These are phyloP conservation scores for Colletotrichum tamarilloi DNA, from an alignment of 2,329 filamentous ascomycete species.

Conservation along the genomic window DNA sequence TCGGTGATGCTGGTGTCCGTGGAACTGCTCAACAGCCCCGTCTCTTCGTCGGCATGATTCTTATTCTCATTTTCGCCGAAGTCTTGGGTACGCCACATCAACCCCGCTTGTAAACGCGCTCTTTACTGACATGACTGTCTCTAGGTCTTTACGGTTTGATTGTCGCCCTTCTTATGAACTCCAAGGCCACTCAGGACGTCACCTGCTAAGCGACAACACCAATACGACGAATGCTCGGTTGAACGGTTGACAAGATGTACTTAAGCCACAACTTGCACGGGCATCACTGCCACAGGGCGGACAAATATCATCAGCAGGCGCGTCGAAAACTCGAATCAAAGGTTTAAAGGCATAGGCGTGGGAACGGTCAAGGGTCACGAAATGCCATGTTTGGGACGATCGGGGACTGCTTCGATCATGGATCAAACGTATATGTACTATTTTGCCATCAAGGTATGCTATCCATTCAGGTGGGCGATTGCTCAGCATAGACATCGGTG, in stretches of 20 bases:
- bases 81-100: slow-evolving; percentile 78
- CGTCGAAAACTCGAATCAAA: slow-evolving; percentile 38
- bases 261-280: slow-evolving; percentile 40
- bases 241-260: slow-evolving; percentile 51
- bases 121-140: slow-evolving; percentile 39
- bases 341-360: slow-evolving; percentile 39
- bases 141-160: slow-evolving; percentile 98
- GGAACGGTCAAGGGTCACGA: slow-evolving; percentile 32
- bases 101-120: neutral
- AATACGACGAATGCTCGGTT: slow-evolving; percentile 38
- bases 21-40: slow-evolving; percentile 86
- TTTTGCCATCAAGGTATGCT: slow-evolving; percentile 56
- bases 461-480: slow-evolving; percentile 49
- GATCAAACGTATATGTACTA: slow-evolving; percentile 59
- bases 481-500: slow-evolving; percentile 59
- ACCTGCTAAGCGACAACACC: slow-evolving; percentile 62
- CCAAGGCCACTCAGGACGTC: slow-evolving; percentile 78
- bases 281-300: slow-evolving; percentile 38
- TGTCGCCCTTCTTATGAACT: slow-evolving; percentile 99
- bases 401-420: slow-evolving; percentile 40
- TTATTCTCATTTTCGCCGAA: slow-evolving; percentile 99
- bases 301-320: slow-evolving; percentile 37
- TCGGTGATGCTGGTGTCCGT: slow-evolving; percentile 89
- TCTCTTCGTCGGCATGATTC: slow-evolving; percentile 96
- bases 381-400: slow-evolving; percentile 34